Percentiles rank a stretch among this genome's conserved stretches.
Evolutionary conservation across 2,329 filamentous ascomycete species (phyloP).

Genomic region (Neonectria neomacrospora): DNA sequence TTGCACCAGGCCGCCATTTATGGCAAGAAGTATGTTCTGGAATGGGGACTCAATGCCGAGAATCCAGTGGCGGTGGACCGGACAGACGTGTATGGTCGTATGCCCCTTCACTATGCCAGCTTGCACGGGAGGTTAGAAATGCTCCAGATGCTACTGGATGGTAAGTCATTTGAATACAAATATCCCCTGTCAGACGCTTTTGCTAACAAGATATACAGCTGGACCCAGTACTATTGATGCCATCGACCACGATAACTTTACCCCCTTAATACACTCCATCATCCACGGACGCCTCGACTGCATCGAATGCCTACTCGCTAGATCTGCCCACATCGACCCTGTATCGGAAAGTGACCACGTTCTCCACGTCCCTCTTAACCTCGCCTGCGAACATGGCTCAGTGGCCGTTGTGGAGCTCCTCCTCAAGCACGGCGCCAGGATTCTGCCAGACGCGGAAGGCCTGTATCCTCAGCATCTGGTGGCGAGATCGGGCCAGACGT

Average conservation of each 20-base stretch:
- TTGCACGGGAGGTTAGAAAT: conserved; percentile 92
- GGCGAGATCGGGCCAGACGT: conserved; percentile 85
- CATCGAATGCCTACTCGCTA: conserved; percentile 79
- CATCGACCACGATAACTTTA: conserved; percentile 97
- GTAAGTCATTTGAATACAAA: conserved; percentile 54
- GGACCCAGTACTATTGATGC: conserved; percentile 82
- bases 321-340: conserved; percentile 87
- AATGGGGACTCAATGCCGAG: conserved; percentile 74
- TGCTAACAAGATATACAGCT: conserved; percentile 53
- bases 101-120: conserved; percentile 94
- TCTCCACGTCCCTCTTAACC: conserved; percentile 89
- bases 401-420: conserved; percentile 86
- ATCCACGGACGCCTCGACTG: conserved; percentile 86
- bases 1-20: conserved; percentile 97
- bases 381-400: conserved; percentile 94
- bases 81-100: conserved; percentile 92
- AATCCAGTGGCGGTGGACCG: conserved; percentile 78
- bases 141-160: conserved; percentile 77
- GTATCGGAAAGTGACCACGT: conserved; percentile 90
- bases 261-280: conserved; percentile 93
- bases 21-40: conserved; percentile 81
- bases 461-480: conserved; percentile 97
- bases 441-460: conserved; percentile 95
- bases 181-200: neutral
- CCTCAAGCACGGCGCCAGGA: conserved; percentile 79